Percentiles rank a stretch among this genome's conserved stretches.
Conservation (phyloP, 78 protist genomes). For the Protostelium mycophagum region DNA sequence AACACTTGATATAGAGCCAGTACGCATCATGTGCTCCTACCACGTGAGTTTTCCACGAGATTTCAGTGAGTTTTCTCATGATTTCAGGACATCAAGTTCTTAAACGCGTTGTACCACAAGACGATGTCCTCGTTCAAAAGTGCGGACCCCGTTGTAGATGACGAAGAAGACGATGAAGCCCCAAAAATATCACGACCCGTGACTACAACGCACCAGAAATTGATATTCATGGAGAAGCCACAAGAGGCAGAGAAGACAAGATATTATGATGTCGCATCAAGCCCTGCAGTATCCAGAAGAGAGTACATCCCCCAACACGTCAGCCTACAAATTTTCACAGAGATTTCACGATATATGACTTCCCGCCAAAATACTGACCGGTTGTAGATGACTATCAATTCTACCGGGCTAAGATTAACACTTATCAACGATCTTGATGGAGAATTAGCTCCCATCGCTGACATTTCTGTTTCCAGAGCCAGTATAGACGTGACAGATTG, state of each 20-base stretch:
- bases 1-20: background rate
- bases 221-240: background rate
- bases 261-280: background rate
- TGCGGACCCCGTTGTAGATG: too few species aligned
- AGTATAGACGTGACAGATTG: background rate
- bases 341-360: too few species aligned
- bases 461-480: background rate
- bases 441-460: background rate
- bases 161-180: background rate
- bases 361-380: too few species aligned
- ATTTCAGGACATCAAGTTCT: background rate
- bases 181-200: too few species aligned
- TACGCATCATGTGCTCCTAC: background rate
- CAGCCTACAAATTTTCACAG: background rate
- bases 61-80: background rate
- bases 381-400: background rate
- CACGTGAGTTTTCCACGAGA: background rate
- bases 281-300: background rate
- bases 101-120: background rate
- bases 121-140: too few species aligned
- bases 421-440: background rate
- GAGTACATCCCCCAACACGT: background rate
- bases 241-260: background rate
- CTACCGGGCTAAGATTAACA: background rate
- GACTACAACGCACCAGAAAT: background rate